A percentile compares a stretch with the other conserved stretches of the same genome.
Conservation (phyloP, 345 rosid species). For the Geranium rotundifolium region DNA sequence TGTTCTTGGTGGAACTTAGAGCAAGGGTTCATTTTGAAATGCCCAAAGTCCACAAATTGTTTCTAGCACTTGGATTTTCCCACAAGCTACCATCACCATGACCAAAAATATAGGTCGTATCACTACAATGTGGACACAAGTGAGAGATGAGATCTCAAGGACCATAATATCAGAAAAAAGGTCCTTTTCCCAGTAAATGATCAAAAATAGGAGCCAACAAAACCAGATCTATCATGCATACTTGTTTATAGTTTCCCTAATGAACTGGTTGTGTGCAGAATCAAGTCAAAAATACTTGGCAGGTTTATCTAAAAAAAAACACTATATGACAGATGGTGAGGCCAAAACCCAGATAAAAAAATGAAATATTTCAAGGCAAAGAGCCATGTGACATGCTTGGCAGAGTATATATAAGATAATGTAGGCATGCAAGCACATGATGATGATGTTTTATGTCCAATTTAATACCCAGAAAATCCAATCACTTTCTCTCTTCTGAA, state of each 20-base stretch:
- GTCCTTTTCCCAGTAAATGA: not conserved
- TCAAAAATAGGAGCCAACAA: not conserved
- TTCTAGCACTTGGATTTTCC: too few relatives aligned
- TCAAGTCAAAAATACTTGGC: not conserved
- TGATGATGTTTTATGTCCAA: not conserved
- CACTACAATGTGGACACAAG: not conserved
- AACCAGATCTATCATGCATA: not conserved
- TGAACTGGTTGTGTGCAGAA: not conserved
- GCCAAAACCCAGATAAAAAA: too few relatives aligned
- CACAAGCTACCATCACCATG: too few relatives aligned
- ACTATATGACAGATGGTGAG: not conserved
- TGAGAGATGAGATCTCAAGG: not conserved
- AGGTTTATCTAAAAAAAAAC: not conserved
- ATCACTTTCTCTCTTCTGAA: slow-evolving; percentile 1
- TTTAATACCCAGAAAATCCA: not conserved
- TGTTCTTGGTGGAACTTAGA: too few relatives aligned
- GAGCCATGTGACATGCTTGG: not conserved
- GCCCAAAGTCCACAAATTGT: too few relatives aligned
- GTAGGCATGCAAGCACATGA: not conserved
- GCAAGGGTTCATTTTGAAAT: too few relatives aligned
- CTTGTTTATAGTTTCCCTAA: not conserved
- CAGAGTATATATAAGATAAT: not conserved
- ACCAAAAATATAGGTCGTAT: too few relatives aligned
- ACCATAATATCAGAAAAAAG: not conserved
- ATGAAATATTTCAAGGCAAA: not conserved